Conservation (phyloP, 768 basidiomycete genomes). For the Hygrocybe punicea region DNA sequence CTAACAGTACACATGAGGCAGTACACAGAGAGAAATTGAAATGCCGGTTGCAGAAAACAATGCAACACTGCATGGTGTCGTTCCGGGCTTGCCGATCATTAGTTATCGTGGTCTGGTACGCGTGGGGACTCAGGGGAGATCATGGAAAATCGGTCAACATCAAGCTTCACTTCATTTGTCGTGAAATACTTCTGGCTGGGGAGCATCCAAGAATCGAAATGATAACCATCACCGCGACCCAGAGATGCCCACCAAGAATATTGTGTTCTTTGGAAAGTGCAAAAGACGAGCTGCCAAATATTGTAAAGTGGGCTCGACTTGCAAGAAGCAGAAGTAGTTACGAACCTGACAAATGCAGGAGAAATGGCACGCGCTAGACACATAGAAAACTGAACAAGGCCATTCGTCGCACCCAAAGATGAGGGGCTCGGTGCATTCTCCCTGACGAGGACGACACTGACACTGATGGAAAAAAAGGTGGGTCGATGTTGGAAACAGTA, state of each 20-base stretch:
- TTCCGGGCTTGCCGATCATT: too few relatives aligned
- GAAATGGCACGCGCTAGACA: conserved; percentile 53
- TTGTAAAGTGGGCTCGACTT: too few relatives aligned
- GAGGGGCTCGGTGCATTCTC: conserved; percentile 45
- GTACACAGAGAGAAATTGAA: too few relatives aligned
- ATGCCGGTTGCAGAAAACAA: too few relatives aligned
- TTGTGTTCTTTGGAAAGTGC: conserved; percentile 16
- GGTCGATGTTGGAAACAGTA: too few relatives aligned
- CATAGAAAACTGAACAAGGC: conserved; percentile 57
- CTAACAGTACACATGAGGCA: too few relatives aligned
- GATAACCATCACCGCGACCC: conserved; percentile 26
- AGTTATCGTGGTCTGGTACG: too few relatives aligned
- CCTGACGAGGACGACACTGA: conserved; percentile 58
- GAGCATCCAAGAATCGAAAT: conserved; percentile 15
- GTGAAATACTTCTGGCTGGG: too few relatives aligned
- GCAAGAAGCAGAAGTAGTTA: neutral
- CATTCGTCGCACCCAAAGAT: conserved; percentile 51
- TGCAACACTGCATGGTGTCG: too few relatives aligned
- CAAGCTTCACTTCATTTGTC: too few relatives aligned
- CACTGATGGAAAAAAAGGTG: conserved; percentile 19
- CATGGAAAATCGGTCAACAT: too few relatives aligned
- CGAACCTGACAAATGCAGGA: conserved; percentile 54
- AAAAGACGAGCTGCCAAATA: conserved; percentile 22
- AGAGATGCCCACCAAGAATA: conserved; percentile 21
- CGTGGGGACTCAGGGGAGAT: too few relatives aligned